Percentiles rank a stretch among this genome's conserved stretches.
Conservation (phyloP, 2,329 filamentous ascomycete species). For the Sporothrix sp. region DNA sequence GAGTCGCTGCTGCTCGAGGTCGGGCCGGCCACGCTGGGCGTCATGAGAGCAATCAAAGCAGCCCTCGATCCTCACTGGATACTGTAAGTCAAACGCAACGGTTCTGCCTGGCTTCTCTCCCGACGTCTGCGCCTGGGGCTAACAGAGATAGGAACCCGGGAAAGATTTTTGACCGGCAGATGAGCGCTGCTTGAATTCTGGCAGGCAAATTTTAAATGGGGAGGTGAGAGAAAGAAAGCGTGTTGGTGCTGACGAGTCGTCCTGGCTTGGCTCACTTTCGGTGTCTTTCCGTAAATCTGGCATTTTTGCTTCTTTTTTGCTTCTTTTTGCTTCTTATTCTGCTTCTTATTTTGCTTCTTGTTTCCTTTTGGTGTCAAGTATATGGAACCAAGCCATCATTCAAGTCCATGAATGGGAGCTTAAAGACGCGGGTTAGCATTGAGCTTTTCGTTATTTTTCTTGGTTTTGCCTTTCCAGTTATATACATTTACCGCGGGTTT, state of each 20-base stretch:
- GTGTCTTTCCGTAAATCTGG: not conserved
- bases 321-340: not conserved
- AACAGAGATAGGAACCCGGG: constrained; percentile 55
- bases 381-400: not conserved
- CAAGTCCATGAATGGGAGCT: not conserved
- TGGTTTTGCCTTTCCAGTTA: no score
- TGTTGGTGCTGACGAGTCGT: no score
- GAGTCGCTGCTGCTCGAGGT: constrained; percentile 68
- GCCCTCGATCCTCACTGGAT: constrained; percentile 79
- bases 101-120: not conserved
- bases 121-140: no score
- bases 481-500: no score
- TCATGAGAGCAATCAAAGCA: constrained; percentile 79
- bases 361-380: not conserved
- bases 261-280: not conserved
- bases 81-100: constrained; percentile 35
- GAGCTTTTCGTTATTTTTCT: no score
- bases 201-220: not conserved
- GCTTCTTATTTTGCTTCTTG: not conserved
- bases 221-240: not conserved
- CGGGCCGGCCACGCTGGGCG: constrained; percentile 65
- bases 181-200: no score
- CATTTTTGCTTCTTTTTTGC: not conserved
- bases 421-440: no score
- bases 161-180: constrained; percentile 71